These are phyloP conservation scores for Irpex rosettiformis DNA, from an alignment of 1,284 basidiomycete species.

Conservation along the genomic window DNA sequence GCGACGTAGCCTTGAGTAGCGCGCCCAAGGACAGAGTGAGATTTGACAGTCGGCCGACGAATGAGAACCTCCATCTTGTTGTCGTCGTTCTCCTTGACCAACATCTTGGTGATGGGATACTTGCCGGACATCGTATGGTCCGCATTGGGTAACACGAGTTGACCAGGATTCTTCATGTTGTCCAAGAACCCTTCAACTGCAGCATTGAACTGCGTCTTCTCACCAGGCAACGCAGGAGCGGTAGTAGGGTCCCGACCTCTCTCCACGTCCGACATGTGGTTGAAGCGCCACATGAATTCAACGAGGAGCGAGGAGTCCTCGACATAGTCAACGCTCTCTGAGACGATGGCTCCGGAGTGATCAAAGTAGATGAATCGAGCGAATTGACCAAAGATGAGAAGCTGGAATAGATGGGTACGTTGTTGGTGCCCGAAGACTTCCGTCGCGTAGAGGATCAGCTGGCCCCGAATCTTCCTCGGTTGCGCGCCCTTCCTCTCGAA, in stretches of 20 bases:
- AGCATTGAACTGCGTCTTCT: neutral
- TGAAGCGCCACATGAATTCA: constrained; percentile 26
- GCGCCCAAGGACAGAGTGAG: neutral
- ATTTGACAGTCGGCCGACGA: neutral
- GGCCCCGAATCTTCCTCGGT: neutral
- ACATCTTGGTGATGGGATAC: neutral
- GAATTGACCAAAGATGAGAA: constrained; percentile 20
- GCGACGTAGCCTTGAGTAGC: constrained; percentile 5
- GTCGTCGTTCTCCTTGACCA: neutral
- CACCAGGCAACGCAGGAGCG: neutral
- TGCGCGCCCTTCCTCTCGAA: neutral
- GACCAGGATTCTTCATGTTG: neutral
- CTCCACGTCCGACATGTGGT: constrained; percentile 8
- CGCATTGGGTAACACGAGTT: neutral
- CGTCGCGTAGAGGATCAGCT: neutral
- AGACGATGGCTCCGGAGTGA: constrained; percentile 27
- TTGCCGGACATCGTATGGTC: neutral
- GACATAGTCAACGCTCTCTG: constrained; percentile 24
- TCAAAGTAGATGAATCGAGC: constrained; percentile 30
- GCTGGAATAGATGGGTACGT: constrained; percentile 21
- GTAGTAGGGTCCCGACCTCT: constrained; percentile 25
- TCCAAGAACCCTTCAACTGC: neutral
- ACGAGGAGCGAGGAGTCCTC: constrained; percentile 16
- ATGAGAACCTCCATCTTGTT: neutral
- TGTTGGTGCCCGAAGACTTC: constrained; percentile 3